These are phyloP conservation scores for Daldinia loculata DNA, from an alignment of 495 filamentous ascomycete genomes.

Conservation along the genomic window DNA sequence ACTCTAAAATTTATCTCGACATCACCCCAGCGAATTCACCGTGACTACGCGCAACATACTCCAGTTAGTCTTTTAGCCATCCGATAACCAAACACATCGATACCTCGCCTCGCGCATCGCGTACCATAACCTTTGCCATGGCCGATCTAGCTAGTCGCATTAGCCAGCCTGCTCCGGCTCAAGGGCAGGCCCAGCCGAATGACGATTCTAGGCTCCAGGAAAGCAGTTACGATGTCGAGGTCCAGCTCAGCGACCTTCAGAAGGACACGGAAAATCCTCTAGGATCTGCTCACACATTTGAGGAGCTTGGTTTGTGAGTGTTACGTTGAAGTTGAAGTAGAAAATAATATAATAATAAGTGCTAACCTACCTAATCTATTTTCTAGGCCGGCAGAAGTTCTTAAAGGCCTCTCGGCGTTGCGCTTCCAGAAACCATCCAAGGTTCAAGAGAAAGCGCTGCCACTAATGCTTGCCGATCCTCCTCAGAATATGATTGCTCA, in stretches of 20 bases:
- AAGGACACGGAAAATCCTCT: constrained; percentile 86
- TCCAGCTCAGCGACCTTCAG: constrained; percentile 90
- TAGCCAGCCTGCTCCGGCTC: constrained; percentile 49
- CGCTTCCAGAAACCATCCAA: constrained; percentile 96
- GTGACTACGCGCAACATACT: background rate
- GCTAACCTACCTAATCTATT: constrained; percentile 28
- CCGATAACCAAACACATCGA: background rate
- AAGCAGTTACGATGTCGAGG: constrained; percentile 79
- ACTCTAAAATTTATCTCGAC: background rate
- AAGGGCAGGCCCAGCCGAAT: background rate
- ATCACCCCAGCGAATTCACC: background rate
- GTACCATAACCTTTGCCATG: constrained; percentile 27
- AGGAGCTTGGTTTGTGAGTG: constrained; percentile 84
- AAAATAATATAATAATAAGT: constrained; percentile 13
- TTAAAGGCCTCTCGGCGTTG: constrained; percentile 74
- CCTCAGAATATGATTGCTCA: constrained; percentile 94
- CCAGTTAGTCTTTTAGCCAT: background rate
- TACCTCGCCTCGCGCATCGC: constrained; percentile 1
- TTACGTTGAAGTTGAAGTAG: background rate
- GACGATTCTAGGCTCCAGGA: constrained; percentile 67
- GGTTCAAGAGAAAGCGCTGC: constrained; percentile 92
- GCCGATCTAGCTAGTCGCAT: constrained; percentile 71
- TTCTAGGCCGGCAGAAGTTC: constrained; percentile 53
- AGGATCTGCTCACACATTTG: constrained; percentile 83
- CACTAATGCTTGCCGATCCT: constrained; percentile 82